Percentiles rank a stretch among this genome's conserved stretches.
phyloP scores from a whole-genome alignment of 2,329 filamentous ascomycete genomes.

The Colletotrichum sp. region DNA sequence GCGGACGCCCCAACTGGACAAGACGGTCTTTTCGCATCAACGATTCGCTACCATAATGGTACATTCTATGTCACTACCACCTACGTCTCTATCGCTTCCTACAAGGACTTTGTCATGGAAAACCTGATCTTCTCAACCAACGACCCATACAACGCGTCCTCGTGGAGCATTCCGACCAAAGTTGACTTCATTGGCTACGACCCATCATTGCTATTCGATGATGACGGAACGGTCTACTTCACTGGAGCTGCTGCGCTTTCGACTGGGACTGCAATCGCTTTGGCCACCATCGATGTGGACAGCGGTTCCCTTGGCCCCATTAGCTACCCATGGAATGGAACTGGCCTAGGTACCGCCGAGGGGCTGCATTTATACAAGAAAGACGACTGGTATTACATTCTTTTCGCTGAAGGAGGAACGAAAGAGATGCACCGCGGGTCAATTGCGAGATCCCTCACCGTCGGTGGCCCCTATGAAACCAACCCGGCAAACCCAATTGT shows the following conservation, averaged over 20 bases:
- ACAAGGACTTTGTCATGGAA: conserved; percentile 16
- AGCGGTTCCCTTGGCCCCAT: conserved; percentile 13
- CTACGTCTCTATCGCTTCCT: conserved; percentile 8
- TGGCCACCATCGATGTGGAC: conserved; percentile 27
- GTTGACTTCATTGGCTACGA: conserved; percentile 38
- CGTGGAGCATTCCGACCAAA: conserved; percentile 25
- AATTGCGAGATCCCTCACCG: conserved; percentile 52
- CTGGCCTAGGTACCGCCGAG: conserved; percentile 46
- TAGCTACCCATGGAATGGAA: conserved; percentile 45
- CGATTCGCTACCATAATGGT: conserved; percentile 25
- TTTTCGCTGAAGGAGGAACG: conserved; percentile 51
- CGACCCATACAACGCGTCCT: conserved; percentile 19
- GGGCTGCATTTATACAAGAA: conserved; percentile 52
- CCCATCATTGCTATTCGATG: conserved; percentile 59
- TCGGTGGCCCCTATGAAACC: conserved; percentile 66
- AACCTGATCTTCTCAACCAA: conserved; percentile 23
- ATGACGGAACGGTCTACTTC: conserved; percentile 57
- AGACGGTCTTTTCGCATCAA: conserved; percentile 30
- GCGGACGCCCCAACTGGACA: background rate
- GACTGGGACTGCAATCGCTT: background rate
- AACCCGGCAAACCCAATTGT: conserved; percentile 63
- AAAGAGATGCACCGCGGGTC: conserved; percentile 58
- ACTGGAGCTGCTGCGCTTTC: background rate
- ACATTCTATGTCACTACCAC: conserved; percentile 20
- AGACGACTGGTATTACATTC: conserved; percentile 48